These are phyloP conservation scores for Solanum piurae DNA, from an alignment of 257 asterid genomes.

Conservation along the genomic window DNA sequence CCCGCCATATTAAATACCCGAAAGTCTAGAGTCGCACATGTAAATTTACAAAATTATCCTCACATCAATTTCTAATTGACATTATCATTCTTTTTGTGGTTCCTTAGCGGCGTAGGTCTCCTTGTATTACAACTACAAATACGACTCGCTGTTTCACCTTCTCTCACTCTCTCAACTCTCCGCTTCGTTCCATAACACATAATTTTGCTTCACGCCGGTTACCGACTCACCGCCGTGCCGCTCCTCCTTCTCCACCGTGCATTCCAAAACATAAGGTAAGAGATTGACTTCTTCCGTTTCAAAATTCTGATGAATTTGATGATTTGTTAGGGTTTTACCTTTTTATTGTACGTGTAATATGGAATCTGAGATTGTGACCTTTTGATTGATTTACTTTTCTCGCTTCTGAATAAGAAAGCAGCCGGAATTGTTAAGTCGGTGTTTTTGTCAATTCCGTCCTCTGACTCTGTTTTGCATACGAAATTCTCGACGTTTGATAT, in stretches of 20 bases:
- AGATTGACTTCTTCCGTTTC: not conserved
- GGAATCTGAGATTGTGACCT: not conserved
- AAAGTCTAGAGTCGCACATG: not conserved
- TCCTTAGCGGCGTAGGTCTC: constrained; percentile 16
- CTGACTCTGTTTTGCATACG: not conserved
- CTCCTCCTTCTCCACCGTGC: not conserved
- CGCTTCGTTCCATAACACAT: not conserved
- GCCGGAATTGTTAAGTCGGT: not conserved
- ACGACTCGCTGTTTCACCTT: not conserved
- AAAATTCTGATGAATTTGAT: not conserved
- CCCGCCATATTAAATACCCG: not conserved
- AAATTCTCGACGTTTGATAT: not conserved
- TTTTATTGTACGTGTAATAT: not conserved
- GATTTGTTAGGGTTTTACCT: not conserved
- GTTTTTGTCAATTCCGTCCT: not conserved
- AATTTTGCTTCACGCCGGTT: not conserved
- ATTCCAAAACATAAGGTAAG: not conserved
- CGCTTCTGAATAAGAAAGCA: not conserved
- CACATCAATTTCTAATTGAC: not conserved
- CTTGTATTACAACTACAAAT: not conserved
- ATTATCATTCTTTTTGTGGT: not conserved
- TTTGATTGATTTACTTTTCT: not conserved
- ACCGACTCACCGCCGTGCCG: not conserved
- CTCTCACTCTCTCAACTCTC: not conserved
- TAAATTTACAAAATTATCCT: not conserved